Conservation (phyloP, 208 protist species). For the Leishmania mexicana region DNA sequence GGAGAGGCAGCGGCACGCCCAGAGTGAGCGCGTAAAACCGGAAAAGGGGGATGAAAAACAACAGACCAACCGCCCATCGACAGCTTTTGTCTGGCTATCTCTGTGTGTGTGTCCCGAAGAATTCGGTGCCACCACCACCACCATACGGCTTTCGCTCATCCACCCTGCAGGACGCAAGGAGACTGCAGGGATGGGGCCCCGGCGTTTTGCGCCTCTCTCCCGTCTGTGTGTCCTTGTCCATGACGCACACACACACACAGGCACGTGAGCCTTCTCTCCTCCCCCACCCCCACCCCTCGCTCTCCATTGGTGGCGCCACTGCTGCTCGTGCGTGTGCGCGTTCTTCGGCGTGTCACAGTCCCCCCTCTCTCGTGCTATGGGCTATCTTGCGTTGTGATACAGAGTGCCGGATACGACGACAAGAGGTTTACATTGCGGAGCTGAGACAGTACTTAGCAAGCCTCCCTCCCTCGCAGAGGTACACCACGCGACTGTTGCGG, state of each 20-base stretch:
- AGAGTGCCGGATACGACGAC: background rate
- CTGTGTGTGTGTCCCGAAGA: background rate
- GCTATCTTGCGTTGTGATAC: background rate
- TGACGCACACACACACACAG: background rate
- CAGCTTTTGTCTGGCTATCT: background rate
- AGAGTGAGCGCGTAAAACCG: no score
- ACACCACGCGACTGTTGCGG: background rate
- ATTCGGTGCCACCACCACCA: background rate
- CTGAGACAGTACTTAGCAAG: background rate
- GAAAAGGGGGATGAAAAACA: background rate
- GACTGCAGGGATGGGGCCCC: background rate
- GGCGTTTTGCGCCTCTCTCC: background rate
- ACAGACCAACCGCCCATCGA: background rate
- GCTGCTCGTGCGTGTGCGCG: background rate
- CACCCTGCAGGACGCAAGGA: background rate
- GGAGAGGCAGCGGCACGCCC: no score
- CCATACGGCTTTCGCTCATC: background rate
- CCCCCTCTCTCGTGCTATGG: background rate
- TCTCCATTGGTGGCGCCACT: background rate
- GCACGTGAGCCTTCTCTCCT: background rate
- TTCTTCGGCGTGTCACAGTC: background rate
- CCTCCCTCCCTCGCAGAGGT: background rate
- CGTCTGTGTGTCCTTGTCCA: background rate
- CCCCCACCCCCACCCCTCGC: background rate
- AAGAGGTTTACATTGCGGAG: background rate